Evolutionary conservation across 2,329 filamentous ascomycete species (phyloP).

Genomic region (Fusarium falciforme): DNA sequence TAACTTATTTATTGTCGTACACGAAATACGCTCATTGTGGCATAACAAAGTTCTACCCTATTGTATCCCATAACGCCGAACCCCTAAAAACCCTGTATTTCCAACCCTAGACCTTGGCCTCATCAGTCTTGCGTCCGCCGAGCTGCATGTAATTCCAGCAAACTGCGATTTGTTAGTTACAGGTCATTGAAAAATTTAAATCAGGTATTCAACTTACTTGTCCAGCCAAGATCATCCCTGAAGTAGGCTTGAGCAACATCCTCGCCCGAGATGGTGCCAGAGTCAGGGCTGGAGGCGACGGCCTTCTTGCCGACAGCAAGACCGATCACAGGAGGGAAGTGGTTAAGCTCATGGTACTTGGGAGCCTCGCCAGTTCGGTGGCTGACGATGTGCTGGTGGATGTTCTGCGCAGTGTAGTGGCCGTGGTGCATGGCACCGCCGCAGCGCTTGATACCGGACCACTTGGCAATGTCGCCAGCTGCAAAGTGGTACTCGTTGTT

Average conservation of each 20-base stretch:
- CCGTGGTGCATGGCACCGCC: constrained; percentile 82
- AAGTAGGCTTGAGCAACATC: constrained; percentile 74
- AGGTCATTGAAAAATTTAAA: too few relatives aligned
- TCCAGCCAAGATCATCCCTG: constrained; percentile 74
- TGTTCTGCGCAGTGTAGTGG: constrained; percentile 72
- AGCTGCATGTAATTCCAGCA: constrained; percentile 67
- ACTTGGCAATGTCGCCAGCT: constrained; percentile 75
- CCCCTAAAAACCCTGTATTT: neutral
- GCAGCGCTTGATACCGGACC: constrained; percentile 84
- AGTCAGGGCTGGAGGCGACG: constrained; percentile 68
- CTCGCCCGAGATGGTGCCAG: constrained; percentile 69
- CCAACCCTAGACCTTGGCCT: constrained; percentile 37
- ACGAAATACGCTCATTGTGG: neutral
- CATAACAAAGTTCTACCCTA: neutral
- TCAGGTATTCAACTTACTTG: constrained; percentile 59
- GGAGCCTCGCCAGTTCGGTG: constrained; percentile 54
- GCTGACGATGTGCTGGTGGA: constrained; percentile 70
- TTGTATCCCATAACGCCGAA: constrained; percentile 37
- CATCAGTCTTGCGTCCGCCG: constrained; percentile 48
- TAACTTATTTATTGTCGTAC: neutral
- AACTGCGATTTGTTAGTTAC: constrained; percentile 54
- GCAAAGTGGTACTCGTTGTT: constrained; percentile 74
- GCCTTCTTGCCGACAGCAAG: constrained; percentile 78
- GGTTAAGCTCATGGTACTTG: constrained; percentile 60
- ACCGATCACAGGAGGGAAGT: constrained; percentile 74